phyloP scores from a whole-genome alignment of 441 rosid species.

The Pelargonium cotyledonis region DNA sequence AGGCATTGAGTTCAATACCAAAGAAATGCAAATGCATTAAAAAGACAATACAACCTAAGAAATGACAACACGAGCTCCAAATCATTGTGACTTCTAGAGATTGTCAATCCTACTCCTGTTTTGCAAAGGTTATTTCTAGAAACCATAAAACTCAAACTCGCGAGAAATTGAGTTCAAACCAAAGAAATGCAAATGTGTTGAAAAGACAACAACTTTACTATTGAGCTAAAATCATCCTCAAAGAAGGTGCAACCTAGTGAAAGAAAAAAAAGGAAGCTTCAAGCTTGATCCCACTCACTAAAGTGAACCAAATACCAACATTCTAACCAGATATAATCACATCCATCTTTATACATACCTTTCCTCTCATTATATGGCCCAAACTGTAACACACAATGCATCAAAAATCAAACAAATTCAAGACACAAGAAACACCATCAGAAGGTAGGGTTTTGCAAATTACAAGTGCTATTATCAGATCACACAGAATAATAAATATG shows the following conservation, averaged over 20 bases:
- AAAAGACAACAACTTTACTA: no score
- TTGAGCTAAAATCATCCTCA: no score
- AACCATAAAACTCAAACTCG: no score
- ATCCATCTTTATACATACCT: conserved; percentile 25
- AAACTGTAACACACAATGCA: conserved; percentile 29
- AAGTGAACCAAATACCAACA: conserved; percentile 23
- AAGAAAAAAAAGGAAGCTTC: conserved; percentile 10
- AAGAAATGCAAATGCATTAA: no score
- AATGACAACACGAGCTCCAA: no score
- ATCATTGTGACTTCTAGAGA: no score
- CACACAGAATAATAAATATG: neutral
- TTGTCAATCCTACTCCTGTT: no score
- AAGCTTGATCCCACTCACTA: conserved; percentile 18
- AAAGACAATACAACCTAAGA: no score
- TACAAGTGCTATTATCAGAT: neutral
- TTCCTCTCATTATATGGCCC: conserved; percentile 25
- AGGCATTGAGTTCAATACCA: no score
- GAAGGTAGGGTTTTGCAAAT: neutral
- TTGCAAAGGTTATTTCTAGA: no score
- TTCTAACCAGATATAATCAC: conserved; percentile 36
- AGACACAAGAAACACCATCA: conserved; percentile 49
- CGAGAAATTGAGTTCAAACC: no score
- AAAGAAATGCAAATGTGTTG: no score
- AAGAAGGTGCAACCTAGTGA: conserved; percentile 7
- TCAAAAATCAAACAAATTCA: conserved; percentile 47